Evolutionary conservation across 768 basidiomycete genomes (phyloP), one percentile per base, ranked within the genome.

Genomic region (Lactarius quietus): DNA sequence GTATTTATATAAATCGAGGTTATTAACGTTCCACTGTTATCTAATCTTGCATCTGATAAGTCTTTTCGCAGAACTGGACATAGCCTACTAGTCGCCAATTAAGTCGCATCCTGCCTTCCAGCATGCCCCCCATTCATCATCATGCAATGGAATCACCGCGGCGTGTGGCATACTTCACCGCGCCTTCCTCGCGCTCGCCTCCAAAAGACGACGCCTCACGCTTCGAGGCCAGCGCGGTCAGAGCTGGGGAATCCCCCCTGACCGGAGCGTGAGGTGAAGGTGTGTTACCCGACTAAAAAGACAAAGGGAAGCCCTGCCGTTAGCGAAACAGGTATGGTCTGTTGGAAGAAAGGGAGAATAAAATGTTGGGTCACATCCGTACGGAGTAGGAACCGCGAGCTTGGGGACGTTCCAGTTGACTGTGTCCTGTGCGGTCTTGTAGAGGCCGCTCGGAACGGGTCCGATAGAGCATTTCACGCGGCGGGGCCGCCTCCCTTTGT

Each of bases 401-500:
- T 65, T 65, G 7, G 59, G 64, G 15, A 65, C 59, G 8, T 65
- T 56, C 29, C 60, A 39, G 31, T 38, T 31, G 18, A 61, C 28
- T 38, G 64, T 65, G 23, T 65, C 64, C 18, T 57, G 64, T 14
- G 64, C 59, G 8, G 64, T 65, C 29, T 65, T 65, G 55, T 65
- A 65, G 12, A 65, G 60, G 5, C 64, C 64, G 48, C 48, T 57
- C 23, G 64, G 64, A 12, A 31, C 60, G 1, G 64, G 64, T 57
- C 45, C 59, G 35, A 65, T 61, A 8, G 64, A 36, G 31, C 39
- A 35, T 38, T 26, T 41, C 36, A 41, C 17, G 59, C 43, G 55
- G 18, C 64, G 60, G 23, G 60, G 64, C 17, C 36, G 45, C 28
- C 64, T 45, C 23, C 64, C 64, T 33, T 65, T 61, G 20, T 65